Percentiles rank a stretch among this genome's conserved stretches.
Evolutionary conservation across 1,284 basidiomycete genomes (phyloP).

Genomic region (Sphaerobolus stellatus): DNA sequence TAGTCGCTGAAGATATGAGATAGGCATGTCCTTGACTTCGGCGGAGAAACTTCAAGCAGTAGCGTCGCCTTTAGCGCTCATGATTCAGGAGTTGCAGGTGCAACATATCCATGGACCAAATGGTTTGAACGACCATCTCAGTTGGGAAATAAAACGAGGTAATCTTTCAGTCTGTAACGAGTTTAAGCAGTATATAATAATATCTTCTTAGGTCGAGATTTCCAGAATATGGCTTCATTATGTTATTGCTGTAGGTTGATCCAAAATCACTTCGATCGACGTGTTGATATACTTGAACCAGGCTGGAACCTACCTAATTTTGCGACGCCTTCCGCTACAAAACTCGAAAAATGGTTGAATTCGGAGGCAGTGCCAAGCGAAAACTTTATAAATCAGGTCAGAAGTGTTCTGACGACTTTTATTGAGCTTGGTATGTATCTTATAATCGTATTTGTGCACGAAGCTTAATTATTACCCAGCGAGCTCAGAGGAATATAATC

Average conservation of each 20-base stretch:
- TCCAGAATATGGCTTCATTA: conserved; percentile 6
- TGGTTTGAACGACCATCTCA: conserved; percentile 2
- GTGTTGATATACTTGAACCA: not conserved
- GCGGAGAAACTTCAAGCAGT: conserved; percentile 15
- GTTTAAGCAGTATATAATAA: not conserved
- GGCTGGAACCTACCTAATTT: conserved; percentile 9
- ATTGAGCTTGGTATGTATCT: conserved; percentile 2
- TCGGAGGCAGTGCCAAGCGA: not conserved
- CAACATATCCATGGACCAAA: conserved; percentile 8
- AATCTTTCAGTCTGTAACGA: not conserved
- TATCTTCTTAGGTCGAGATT: conserved; percentile 5
- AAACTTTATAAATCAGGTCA: conserved; percentile 4
- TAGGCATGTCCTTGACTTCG: conserved; percentile 14
- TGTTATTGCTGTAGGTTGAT: conserved; percentile 2
- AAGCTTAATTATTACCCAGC: not conserved
- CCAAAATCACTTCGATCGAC: not conserved
- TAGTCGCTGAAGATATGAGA: not conserved
- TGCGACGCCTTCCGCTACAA: not conserved
- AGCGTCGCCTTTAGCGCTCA: conserved; percentile 2
- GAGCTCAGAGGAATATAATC: not conserved
- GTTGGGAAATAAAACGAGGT: conserved; percentile 7
- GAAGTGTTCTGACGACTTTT: conserved; percentile 3
- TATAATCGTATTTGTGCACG: not conserved
- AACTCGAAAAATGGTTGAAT: conserved; percentile 9
- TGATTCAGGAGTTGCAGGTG: conserved; percentile 10